Evolutionary conservation across 345 rosid genomes (phyloP).

Genomic region (Hevea brasiliensis): DNA sequence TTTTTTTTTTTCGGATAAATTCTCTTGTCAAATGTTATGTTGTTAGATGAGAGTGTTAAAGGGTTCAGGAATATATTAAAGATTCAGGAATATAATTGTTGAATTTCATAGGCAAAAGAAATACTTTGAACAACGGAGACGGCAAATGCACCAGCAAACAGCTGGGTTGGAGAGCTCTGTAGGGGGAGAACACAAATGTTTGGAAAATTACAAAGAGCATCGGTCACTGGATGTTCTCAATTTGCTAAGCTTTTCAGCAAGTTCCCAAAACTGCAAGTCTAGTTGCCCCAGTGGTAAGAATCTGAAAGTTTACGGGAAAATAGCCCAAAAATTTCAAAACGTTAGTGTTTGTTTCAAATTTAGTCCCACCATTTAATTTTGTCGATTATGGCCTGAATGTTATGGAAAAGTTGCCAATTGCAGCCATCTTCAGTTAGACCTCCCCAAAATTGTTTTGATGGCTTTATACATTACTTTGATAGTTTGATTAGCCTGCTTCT

Average conservation of each 20-base stretch:
- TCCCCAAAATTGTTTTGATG: too few species aligned
- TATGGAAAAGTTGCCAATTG: too few species aligned
- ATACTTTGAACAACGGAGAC: conserved; percentile 81
- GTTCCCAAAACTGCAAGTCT: conserved; percentile 36
- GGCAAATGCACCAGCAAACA: conserved; percentile 45
- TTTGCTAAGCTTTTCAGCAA: conserved; percentile 50
- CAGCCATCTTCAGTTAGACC: too few species aligned
- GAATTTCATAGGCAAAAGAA: conserved; percentile 67
- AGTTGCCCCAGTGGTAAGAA: conserved; percentile 38
- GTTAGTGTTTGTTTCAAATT: background rate
- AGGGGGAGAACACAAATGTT: conserved; percentile 27
- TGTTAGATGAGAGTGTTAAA: background rate
- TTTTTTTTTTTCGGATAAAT: too few species aligned
- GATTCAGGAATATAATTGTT: background rate
- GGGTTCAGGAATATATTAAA: background rate
- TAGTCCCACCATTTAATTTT: too few species aligned
- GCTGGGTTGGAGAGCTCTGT: conserved; percentile 38
- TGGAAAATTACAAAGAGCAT: conserved; percentile 39
- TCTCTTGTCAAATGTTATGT: background rate
- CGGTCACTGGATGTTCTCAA: conserved; percentile 76
- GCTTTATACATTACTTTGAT: too few species aligned
- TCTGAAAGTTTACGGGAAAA: background rate
- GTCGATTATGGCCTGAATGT: too few species aligned
- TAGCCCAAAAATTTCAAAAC: background rate
- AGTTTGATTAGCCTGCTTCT: too few species aligned